These are phyloP conservation scores for Parathielavia appendiculata DNA, from an alignment of 495 filamentous ascomycete species.

Conservation along the genomic window DNA sequence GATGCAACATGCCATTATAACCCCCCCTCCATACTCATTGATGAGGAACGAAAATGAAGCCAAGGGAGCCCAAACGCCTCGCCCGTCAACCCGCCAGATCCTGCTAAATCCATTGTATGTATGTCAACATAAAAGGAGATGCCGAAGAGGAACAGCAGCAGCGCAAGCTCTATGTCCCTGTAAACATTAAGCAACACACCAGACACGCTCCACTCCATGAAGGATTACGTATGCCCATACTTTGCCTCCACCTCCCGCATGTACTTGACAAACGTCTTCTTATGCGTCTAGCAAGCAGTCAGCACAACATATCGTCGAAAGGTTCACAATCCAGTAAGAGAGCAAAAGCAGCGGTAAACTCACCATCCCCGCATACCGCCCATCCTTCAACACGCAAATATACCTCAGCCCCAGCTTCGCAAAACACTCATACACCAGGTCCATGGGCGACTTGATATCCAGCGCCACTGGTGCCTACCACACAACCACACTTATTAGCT, in stretches of 20 bases:
- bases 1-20: too few species aligned
- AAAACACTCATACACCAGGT: slow-evolving; percentile 95
- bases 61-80: not conserved
- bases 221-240: slow-evolving; percentile 30
- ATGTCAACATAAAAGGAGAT: slow-evolving; percentile 15
- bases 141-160: not conserved
- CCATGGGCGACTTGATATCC: slow-evolving; percentile 86
- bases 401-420: slow-evolving; percentile 90
- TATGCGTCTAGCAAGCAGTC: slow-evolving; percentile 58
- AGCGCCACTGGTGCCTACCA: slow-evolving; percentile 71
- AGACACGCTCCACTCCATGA: not conserved
- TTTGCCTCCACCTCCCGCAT: slow-evolving; percentile 72
- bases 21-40: too few species aligned
- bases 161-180: not conserved
- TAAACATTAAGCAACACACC: not conserved
- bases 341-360: slow-evolving; percentile 25
- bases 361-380: slow-evolving; percentile 83
- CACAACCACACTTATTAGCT: not conserved
- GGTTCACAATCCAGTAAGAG: not conserved
- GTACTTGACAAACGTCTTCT: slow-evolving; percentile 95
- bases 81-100: not conserved
- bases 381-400: slow-evolving; percentile 80
- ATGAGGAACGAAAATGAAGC: too few species aligned
- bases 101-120: not conserved
- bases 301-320: slow-evolving; percentile 17